A percentile compares a stretch with the other conserved stretches of the same genome.
These are phyloP conservation scores for Phtheirospermum japonicum DNA, from an alignment of 257 asterid genomes.

Conservation along the genomic window DNA sequence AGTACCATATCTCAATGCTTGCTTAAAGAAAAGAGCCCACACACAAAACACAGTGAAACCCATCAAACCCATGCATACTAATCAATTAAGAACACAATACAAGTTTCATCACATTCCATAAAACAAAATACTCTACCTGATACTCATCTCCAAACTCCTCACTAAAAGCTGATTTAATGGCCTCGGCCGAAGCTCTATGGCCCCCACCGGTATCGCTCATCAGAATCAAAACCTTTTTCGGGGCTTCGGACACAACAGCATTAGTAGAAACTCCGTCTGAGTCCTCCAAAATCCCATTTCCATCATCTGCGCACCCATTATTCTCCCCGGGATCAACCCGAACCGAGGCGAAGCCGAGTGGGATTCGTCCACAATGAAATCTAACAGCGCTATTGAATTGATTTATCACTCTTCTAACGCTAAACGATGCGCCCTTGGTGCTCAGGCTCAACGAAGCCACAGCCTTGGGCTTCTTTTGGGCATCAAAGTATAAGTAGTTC, in stretches of 20 bases:
- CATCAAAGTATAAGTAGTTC: conserved; percentile 53
- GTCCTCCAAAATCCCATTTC: conserved; percentile 48
- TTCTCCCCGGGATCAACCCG: conserved; percentile 46
- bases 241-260: conserved; percentile 39
- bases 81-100: conserved; percentile 12
- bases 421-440: conserved; percentile 51
- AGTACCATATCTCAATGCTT: background rate
- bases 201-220: conserved; percentile 99
- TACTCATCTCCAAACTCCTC: conserved; percentile 88
- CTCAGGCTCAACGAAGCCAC: conserved; percentile 67
- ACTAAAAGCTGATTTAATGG: conserved; percentile 82
- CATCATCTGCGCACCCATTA: conserved; percentile 54
- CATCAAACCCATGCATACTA: background rate
- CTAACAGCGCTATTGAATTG: conserved; percentile 71
- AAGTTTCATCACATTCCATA: conserved; percentile 6
- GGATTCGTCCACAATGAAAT: conserved; percentile 76
- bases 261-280: conserved; percentile 42
- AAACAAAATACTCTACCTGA: conserved; percentile 52
- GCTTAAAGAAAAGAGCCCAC: background rate
- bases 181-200: conserved; percentile 99
- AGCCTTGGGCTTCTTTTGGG: conserved; percentile 42
- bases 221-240: conserved; percentile 80
- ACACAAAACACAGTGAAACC: background rate
- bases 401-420: conserved; percentile 47
- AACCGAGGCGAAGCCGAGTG: conserved; percentile 80